Evolutionary conservation across 768 basidiomycete species (phyloP).

Genomic region (Amanita jacksonii): DNA sequence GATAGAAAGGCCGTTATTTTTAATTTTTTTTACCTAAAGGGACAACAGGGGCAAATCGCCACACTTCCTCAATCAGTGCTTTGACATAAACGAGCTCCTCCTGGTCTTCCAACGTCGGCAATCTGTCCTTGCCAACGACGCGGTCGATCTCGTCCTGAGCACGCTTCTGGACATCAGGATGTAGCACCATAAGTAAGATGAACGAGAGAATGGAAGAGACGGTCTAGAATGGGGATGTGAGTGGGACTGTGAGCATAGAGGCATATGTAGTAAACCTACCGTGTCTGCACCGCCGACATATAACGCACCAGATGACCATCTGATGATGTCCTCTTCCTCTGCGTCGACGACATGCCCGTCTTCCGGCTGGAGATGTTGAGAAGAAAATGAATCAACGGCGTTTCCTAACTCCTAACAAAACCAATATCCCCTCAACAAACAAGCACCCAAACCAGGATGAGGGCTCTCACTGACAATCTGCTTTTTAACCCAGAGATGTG

Average conservation of each 20-base stretch:
- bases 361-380: slow-evolving; percentile 11
- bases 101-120: slow-evolving; percentile 18
- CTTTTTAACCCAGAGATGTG: slow-evolving; percentile 23
- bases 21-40: slow-evolving; percentile 12
- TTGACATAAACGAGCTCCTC: slow-evolving; percentile 14
- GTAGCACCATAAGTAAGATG: slow-evolving; percentile 26
- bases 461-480: slow-evolving; percentile 18
- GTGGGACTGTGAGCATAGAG: background rate
- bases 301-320: slow-evolving; percentile 20
- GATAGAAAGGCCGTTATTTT: too few species aligned
- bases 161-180: slow-evolving; percentile 28
- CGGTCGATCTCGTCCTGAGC: slow-evolving; percentile 25
- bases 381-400: slow-evolving; percentile 4
- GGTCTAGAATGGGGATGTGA: slow-evolving; percentile 17
- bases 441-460: background rate
- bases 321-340: slow-evolving; percentile 20
- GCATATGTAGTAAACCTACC: slow-evolving; percentile 11
- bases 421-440: background rate
- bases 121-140: slow-evolving; percentile 16
- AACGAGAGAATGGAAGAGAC: slow-evolving; percentile 27
- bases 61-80: slow-evolving; percentile 12
- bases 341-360: slow-evolving; percentile 15
- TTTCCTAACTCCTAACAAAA: background rate
- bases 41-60: slow-evolving; percentile 12
- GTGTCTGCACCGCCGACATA: slow-evolving; percentile 32